Percentiles rank a stretch among this genome's conserved stretches.
These are phyloP conservation scores for Hypoxylon sp. DNA, from an alignment of 2,329 filamentous ascomycete genomes.

Conservation along the genomic window DNA sequence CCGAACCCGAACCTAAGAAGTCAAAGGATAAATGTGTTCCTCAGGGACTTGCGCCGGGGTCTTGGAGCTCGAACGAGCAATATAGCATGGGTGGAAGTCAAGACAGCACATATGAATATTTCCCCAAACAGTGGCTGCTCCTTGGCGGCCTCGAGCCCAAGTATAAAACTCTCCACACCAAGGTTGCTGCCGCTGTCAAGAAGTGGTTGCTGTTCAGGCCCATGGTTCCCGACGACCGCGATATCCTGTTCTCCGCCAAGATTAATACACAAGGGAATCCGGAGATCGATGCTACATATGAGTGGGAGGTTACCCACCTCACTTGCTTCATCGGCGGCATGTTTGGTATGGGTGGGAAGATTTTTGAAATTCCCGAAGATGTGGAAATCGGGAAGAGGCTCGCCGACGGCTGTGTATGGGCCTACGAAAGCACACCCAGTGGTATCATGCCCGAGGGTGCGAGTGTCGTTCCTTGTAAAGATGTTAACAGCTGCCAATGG, in stretches of 20 bases:
- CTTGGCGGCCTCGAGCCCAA: conserved; percentile 81
- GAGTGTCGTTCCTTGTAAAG: conserved; percentile 64
- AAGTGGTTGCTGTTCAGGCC: conserved; percentile 84
- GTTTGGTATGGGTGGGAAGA: conserved; percentile 75
- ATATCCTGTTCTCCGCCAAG: conserved; percentile 82
- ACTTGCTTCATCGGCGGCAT: conserved; percentile 80
- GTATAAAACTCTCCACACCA: conserved; percentile 80
- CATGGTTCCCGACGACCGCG: conserved; percentile 75
- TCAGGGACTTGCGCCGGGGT: conserved; percentile 69
- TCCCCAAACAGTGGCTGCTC: conserved; percentile 80
- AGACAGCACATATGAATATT: conserved; percentile 81
- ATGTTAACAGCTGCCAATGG: conserved; percentile 66
- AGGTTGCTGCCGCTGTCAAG: conserved; percentile 76
- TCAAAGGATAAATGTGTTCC: conserved; percentile 64
- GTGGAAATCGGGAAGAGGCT: conserved; percentile 74
- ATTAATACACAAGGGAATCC: conserved; percentile 63
- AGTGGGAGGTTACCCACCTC: conserved; percentile 75
- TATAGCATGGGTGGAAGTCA: conserved; percentile 76
- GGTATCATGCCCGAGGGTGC: conserved; percentile 77
- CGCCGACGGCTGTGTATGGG: conserved; percentile 79
- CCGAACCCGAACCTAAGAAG: conserved; percentile 16
- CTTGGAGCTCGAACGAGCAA: conserved; percentile 60
- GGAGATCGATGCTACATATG: conserved; percentile 58
- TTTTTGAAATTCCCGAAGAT: conserved; percentile 71
- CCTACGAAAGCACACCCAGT: conserved; percentile 71